Evolutionary conservation across 257 asterid species (phyloP).

Genomic region (Pogostemon cablin): DNA sequence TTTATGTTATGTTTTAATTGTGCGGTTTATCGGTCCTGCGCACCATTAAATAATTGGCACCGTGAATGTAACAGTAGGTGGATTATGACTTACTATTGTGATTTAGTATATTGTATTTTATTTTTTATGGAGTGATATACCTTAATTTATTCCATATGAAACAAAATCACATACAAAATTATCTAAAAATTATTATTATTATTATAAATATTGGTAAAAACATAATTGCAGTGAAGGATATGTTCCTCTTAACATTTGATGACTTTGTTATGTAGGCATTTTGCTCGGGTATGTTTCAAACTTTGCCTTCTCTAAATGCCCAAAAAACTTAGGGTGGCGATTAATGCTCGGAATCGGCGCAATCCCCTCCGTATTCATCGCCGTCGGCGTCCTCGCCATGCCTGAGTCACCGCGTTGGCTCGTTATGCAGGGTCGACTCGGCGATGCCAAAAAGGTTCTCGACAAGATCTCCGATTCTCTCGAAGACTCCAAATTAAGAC

Average conservation of each 20-base stretch:
- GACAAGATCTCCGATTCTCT: conserved; percentile 59
- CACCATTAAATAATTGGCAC: no score
- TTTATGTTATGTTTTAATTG: no score
- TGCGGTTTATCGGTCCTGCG: no score
- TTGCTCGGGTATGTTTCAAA: conserved; percentile 66
- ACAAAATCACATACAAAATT: no score
- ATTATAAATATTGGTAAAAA: no score
- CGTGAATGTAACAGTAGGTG: no score
- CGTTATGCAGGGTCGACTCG: conserved; percentile 72
- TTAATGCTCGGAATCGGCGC: conserved; percentile 77
- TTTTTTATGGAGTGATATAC: no score
- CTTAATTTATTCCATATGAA: no score
- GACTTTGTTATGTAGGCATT: conserved; percentile 45
- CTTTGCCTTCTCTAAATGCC: conserved; percentile 57
- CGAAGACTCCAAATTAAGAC: conserved; percentile 52
- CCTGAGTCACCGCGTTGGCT: conserved; percentile 94
- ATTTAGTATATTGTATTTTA: no score
- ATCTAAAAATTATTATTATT: no score
- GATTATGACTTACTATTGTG: no score
- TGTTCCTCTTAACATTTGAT: not conserved
- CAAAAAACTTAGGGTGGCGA: conserved; percentile 60
- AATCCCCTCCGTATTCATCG: conserved; percentile 58
- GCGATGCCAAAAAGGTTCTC: conserved; percentile 60
- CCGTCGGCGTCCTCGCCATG: conserved; percentile 61
- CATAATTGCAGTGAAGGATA: no score